A percentile compares a stretch with the other conserved stretches of the same genome.
phyloP scores from a whole-genome alignment of 495 filamentous ascomycete species.

The Talaromyces ruber region DNA sequence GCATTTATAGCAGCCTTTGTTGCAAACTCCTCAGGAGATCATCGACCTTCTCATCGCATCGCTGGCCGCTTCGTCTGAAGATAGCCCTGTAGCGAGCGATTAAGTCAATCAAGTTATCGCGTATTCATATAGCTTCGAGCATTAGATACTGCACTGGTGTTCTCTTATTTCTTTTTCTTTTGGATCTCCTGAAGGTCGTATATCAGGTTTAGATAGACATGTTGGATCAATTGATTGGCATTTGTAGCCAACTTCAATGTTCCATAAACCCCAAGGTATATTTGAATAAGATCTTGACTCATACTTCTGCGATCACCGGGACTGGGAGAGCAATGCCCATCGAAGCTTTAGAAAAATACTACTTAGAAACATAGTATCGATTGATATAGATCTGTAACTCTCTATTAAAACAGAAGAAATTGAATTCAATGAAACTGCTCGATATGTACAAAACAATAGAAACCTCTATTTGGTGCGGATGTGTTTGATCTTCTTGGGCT shows the following conservation, averaged over 20 bases:
- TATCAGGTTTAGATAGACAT: no score
- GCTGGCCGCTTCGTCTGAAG: not conserved
- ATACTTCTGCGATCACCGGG: not conserved
- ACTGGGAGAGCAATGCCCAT: not conserved
- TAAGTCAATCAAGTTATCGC: no score
- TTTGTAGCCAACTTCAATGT: no score
- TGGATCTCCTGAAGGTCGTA: no score
- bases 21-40: not conserved
- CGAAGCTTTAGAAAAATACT: not conserved
- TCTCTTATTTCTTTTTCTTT: no score
- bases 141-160: not conserved
- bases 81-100: not conserved
- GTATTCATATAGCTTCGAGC: not conserved
- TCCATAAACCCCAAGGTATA: not conserved
- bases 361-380: not conserved
- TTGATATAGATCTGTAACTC: not conserved
- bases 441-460: constrained; percentile 37
- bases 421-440: constrained; percentile 1
- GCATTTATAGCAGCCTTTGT: not conserved
- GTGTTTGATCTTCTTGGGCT: constrained; percentile 77
- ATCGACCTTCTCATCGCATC: not conserved
- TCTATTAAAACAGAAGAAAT: not conserved
- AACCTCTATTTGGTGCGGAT: constrained; percentile 79
- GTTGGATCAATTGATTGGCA: no score
- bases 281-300: not conserved